phyloP scores from a whole-genome alignment of 805 yeast genomes.

The Debaryomyces prosopidis region DNA sequence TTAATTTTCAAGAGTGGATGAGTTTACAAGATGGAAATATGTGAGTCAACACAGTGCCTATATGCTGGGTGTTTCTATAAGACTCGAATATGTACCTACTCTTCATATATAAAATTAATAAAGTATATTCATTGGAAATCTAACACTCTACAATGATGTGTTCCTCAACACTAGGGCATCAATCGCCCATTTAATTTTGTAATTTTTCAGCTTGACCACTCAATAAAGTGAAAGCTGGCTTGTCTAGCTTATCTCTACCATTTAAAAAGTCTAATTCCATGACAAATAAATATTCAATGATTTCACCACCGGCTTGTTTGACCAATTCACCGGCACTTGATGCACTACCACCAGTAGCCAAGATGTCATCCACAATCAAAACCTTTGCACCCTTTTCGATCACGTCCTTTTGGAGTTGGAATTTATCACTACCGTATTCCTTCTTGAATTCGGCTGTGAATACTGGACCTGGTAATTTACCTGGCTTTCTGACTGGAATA shows the following conservation, averaged over 20 bases:
- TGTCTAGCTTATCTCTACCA: slow-evolving; percentile 84
- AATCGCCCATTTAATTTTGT: not conserved
- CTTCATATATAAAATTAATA: no score
- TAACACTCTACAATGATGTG: no score
- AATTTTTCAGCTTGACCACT: slow-evolving; percentile 71
- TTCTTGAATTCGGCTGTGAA: slow-evolving; percentile 73
- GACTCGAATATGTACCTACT: no score
- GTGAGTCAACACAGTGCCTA: no score
- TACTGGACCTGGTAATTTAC: slow-evolving; percentile 89
- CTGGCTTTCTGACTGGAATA: slow-evolving; percentile 92
- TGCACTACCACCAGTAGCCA: slow-evolving; percentile 98
- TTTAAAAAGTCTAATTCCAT: slow-evolving; percentile 94
- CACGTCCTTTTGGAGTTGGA: slow-evolving; percentile 84
- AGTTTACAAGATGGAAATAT: not conserved
- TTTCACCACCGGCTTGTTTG: slow-evolving; percentile 60
- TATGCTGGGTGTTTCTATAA: no score
- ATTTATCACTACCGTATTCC: slow-evolving; percentile 90
- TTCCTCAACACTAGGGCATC: not conserved
- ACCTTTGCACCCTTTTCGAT: slow-evolving; percentile 81
- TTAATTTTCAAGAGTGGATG: slow-evolving; percentile 68
- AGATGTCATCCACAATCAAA: slow-evolving; percentile 89
- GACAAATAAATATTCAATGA: slow-evolving; percentile 81
- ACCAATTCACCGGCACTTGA: slow-evolving; percentile 89
- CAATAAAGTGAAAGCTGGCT: slow-evolving; percentile 87
- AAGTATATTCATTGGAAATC: no score